Evolutionary conservation across 177 flowering plant genomes (phyloP), one percentile per base, ranked within the genome.

Genomic region (Tripterygium wilfordii): DNA sequence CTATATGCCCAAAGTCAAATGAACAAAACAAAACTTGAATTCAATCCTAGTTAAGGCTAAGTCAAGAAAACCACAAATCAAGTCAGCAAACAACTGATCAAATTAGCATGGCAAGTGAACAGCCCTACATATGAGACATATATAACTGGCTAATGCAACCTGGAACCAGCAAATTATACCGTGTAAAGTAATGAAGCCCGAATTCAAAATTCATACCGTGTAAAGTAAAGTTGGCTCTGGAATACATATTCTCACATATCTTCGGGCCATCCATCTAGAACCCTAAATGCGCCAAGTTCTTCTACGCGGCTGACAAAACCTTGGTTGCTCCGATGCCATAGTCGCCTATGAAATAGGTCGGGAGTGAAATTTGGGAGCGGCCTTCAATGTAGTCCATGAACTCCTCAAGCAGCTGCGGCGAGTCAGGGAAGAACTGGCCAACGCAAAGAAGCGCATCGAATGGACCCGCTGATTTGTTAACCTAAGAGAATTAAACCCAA

Each of bases 381-480:
- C 92, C 96, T 41, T 79, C 82, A 2, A 80, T 39, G 60, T 78
- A 82, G 33, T 69, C 75, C 60, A 53, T 52, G 61, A 89, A 61
- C 62, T 84, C 88, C 4, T 67, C 80, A 7, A 79, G 72, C 36
- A 12, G 69, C 5, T 89, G 95, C 21, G 82, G 33, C 17, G 81
- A 53, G 41, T 83, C 85, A n/a, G 96, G 96, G 63, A 92, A 92
- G 66, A 92, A 92, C 67, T 89, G 97, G 0, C 99, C 99, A 10
- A 86, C 96, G 67, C 99, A 92, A 22, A 92, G 51, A 10, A 92
- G 61, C 10, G 76, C 82, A 51, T 86, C 97, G 63, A 92, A 92
- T 10, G 99, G 97, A 21, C 97, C 99, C 1, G 80, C 72, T 23
- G 97, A 77, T 70, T 86, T 92, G 69, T 68, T 88, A 20, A 86